Conservation (phyloP, 2,329 filamentous ascomycete species). For the Trichoderma brevicompactum region DNA sequence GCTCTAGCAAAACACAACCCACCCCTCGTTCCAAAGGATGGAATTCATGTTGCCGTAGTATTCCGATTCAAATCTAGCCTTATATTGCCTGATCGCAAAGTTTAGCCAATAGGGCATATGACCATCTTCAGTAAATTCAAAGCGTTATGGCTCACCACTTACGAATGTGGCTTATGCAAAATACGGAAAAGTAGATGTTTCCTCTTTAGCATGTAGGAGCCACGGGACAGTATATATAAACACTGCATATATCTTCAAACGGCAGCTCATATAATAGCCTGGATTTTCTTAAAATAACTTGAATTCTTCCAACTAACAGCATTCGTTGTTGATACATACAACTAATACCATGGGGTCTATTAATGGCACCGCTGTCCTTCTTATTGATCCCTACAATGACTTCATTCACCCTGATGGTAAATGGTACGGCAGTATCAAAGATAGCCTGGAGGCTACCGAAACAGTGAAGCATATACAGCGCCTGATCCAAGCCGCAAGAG, state of each 20-base stretch:
- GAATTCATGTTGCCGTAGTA: neutral
- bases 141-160: too few relatives aligned
- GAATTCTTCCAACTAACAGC: neutral
- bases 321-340: neutral
- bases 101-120: neutral
- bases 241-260: neutral
- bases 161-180: neutral
- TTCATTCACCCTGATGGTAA: conserved; percentile 31
- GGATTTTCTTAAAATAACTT: neutral
- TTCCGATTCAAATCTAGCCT: neutral
- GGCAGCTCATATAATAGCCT: neutral
- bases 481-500: conserved; percentile 21
- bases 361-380: conserved; percentile 20
- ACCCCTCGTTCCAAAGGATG: neutral
- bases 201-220: neutral
- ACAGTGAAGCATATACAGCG: conserved; percentile 22
- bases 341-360: neutral
- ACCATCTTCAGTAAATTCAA: neutral
- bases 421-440: conserved; percentile 1
- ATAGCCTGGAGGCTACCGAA: conserved; percentile 7
- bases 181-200: neutral
- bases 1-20: neutral
- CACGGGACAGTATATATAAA: neutral
- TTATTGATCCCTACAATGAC: conserved; percentile 30
- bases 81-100: neutral